A percentile compares a stretch with the other conserved stretches of the same genome.
These are phyloP conservation scores for Aspergillus nidulans DNA, from an alignment of 495 filamentous ascomycete species.

Conservation along the genomic window DNA sequence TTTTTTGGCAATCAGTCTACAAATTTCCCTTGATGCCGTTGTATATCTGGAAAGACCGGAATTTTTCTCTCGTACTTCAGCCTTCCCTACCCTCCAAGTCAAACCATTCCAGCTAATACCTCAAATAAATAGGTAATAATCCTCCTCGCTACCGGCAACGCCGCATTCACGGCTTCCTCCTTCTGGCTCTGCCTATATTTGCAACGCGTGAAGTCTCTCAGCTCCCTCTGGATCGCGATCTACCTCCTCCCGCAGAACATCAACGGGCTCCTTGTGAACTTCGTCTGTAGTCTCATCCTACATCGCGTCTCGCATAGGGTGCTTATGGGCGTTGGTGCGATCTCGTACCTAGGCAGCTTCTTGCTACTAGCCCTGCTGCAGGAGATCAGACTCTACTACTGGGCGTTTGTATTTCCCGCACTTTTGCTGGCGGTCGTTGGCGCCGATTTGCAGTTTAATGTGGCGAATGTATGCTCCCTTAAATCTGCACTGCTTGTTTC, in stretches of 20 bases:
- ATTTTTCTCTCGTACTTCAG: slow-evolving; percentile 32
- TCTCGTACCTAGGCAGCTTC: slow-evolving; percentile 45
- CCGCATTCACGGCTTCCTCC: slow-evolving; percentile 29
- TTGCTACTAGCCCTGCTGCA: slow-evolving; percentile 48
- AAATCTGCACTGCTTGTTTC: too few relatives aligned
- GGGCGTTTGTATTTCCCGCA: slow-evolving; percentile 50
- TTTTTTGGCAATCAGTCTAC: slow-evolving; percentile 55
- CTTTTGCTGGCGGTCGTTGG: slow-evolving; percentile 48
- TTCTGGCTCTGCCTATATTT: slow-evolving; percentile 42
- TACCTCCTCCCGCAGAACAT: slow-evolving; percentile 55
- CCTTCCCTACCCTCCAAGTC: not conserved
- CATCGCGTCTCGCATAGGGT: slow-evolving; percentile 48
- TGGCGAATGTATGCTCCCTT: slow-evolving; percentile 46
- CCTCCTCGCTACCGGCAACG: slow-evolving; percentile 23
- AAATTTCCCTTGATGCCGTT: slow-evolving; percentile 33
- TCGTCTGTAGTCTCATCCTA: slow-evolving; percentile 51
- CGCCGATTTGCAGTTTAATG: slow-evolving; percentile 57
- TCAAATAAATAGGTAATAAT: slow-evolving; percentile 2
- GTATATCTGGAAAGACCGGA: slow-evolving; percentile 35
- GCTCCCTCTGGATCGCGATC: slow-evolving; percentile 44
- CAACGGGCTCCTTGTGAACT: slow-evolving; percentile 48
- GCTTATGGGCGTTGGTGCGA: slow-evolving; percentile 40
- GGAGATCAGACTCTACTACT: slow-evolving; percentile 47
- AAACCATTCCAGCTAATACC: slow-evolving; percentile 2
- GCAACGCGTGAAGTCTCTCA: slow-evolving; percentile 37